Evolutionary conservation across 2,329 filamentous ascomycete species (phyloP), one percentile per base, ranked within the genome.

Genomic region (Cladophialophora immunda): DNA sequence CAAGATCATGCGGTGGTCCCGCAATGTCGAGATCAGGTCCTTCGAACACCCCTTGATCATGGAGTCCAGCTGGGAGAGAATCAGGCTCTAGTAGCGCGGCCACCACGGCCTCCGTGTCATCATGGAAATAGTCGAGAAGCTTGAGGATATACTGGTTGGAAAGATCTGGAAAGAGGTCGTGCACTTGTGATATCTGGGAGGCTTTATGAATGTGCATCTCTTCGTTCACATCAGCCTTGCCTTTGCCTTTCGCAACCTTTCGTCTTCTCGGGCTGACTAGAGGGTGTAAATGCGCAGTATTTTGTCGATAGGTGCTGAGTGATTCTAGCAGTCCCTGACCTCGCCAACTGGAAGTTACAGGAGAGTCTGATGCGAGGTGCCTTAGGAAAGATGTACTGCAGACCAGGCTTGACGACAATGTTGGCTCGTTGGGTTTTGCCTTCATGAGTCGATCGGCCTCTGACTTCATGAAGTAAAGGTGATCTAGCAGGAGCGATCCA

Each of bases 121-220:
- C 89, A 53, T 82, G 80, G 76, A 95, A 97, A 75, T 92, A 89
- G 73, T 94, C 91, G 27, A 97, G 83, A 9, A 97, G 84, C 73
- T 87, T 90, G 19, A 92, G 85, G 17, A 98, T 83, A 75, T 97
- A 98, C 0, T 86, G 92, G 3, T 92, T 90, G 4, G 94, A 93
- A 9, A 98, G 82, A 69, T 97, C 88, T 0, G 94, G 93, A 75
- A 98, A 97, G 0, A 98, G 83, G 75, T 99, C 94, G 75, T 97
- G 93, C n/a, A 99, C 85, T 76, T 96, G 92, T 0, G 91, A 91
- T 59, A 98, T 88, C 57, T 94, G 87, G 73, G 91, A 94, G 87
- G 96, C 90, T 50, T 85, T 89, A 78, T 97, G 93, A 25, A 94
- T 81, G 74, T 95, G 92, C 36, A 94, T 81, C 52, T 84, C 82